Percentiles rank a stretch among this genome's conserved stretches.
phyloP scores from a whole-genome alignment of 2,329 filamentous ascomycete species.

The Cordyceps militaris region DNA sequence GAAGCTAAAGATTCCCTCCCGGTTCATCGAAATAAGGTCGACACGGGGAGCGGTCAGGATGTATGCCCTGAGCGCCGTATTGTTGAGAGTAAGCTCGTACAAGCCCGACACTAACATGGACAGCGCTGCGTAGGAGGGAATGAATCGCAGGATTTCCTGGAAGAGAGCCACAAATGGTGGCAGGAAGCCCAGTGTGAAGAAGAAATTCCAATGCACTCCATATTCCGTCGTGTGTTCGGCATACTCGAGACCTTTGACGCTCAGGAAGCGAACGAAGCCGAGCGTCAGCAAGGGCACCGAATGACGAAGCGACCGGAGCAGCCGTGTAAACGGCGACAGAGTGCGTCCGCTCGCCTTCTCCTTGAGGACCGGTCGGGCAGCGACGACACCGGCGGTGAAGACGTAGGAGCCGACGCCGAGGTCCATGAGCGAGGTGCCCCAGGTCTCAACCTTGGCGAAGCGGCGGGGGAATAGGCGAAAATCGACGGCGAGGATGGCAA shows the following conservation, averaged over 20 bases:
- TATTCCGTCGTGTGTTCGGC: conserved; percentile 97
- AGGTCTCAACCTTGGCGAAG: conserved; percentile 98
- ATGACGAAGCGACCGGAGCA: conserved; percentile 65
- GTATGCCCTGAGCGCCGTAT: conserved; percentile 70
- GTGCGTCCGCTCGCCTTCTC: conserved; percentile 48
- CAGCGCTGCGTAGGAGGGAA: conserved; percentile 72
- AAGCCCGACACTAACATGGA: conserved; percentile 59
- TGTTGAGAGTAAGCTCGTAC: conserved; percentile 73
- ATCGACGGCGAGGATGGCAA: conserved; percentile 94
- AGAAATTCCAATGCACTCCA: conserved; percentile 99
- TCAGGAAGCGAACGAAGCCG: conserved; percentile 73
- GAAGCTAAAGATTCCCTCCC: conserved; percentile 94
- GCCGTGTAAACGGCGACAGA: conserved; percentile 46
- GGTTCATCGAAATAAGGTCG: conserved; percentile 78
- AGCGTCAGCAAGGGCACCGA: conserved; percentile 75
- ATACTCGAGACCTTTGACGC: conserved; percentile 91
- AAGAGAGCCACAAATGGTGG: conserved; percentile 84
- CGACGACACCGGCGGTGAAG: conserved; percentile 88
- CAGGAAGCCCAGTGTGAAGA: conserved; percentile 86
- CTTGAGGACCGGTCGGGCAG: conserved; percentile 71
- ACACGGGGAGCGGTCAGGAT: conserved; percentile 75
- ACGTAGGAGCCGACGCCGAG: conserved; percentile 96
- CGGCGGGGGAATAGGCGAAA: conserved; percentile 87
- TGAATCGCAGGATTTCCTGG: conserved; percentile 59
- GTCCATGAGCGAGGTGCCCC: conserved; percentile 99